These are phyloP conservation scores for Hyaloperonospora arabidopsidis DNA, from an alignment of 352 stramenopile species.

Conservation along the genomic window DNA sequence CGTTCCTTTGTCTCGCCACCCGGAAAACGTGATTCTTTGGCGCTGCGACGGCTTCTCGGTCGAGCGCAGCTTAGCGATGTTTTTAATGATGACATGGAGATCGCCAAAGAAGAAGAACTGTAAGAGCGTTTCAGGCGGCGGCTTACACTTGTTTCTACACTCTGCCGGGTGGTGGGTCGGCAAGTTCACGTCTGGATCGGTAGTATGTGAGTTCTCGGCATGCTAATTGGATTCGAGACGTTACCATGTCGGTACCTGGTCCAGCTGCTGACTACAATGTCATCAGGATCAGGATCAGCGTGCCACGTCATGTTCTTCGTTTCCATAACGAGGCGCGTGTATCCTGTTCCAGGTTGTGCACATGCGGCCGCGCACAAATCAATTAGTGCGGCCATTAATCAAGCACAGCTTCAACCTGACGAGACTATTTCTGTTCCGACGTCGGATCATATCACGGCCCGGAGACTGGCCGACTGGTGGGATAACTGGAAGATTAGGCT, in stretches of 20 bases:
- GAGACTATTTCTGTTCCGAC: too few species aligned
- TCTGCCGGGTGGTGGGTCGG: not conserved
- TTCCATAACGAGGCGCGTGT: not conserved
- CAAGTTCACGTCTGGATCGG: not conserved
- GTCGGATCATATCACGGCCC: too few species aligned
- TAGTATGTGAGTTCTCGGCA: not conserved
- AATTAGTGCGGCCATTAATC: too few species aligned
- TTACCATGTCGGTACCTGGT: not conserved
- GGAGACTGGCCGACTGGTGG: too few species aligned
- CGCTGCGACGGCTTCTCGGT: not conserved
- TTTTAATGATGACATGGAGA: not conserved
- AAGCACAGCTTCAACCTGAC: too few species aligned
- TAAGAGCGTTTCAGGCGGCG: too few species aligned
- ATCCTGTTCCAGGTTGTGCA: not conserved
- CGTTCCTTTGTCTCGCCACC: not conserved
- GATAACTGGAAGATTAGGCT: too few species aligned
- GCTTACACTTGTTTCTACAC: too few species aligned
- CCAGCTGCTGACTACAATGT: not conserved
- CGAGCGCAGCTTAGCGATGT: not conserved
- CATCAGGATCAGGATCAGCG: not conserved
- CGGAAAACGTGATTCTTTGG: not conserved
- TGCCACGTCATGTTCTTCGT: not conserved
- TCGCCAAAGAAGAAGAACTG: too few species aligned
- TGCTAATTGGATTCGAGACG: conserved; percentile 1
- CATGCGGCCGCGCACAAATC: too few species aligned